Conservation (phyloP, 75 land plant genomes). For the Cryptomeria japonica region DNA sequence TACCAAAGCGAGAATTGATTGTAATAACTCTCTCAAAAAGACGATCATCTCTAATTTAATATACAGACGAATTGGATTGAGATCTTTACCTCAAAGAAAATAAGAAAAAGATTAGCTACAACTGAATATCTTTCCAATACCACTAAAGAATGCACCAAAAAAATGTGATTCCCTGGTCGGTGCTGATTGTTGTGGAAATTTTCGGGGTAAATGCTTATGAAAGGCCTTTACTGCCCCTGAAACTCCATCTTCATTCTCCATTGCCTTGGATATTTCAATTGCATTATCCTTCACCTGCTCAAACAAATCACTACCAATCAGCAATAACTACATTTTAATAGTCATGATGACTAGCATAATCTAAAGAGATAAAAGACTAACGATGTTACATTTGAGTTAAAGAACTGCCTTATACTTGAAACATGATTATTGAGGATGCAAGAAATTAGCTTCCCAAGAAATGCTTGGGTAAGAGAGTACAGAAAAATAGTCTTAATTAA, state of each 20-base stretch:
- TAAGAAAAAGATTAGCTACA: conserved; percentile 26
- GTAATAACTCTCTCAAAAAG: neutral
- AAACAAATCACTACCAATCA: conserved; percentile 1
- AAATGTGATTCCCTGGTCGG: conserved; percentile 22
- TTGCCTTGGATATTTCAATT: conserved; percentile 65
- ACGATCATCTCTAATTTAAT: neutral
- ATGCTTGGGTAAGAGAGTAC: neutral
- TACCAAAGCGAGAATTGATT: neutral
- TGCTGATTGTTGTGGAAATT: conserved; percentile 20
- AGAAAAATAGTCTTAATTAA: neutral
- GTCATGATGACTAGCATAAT: neutral
- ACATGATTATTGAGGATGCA: neutral
- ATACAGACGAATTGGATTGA: neutral
- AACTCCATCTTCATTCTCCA: conserved; percentile 92
- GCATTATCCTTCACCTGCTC: conserved; percentile 82
- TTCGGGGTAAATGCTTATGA: conserved; percentile 72
- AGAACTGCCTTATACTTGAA: neutral
- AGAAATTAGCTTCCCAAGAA: neutral
- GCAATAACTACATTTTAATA: conserved; percentile 1
- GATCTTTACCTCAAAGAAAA: neutral
- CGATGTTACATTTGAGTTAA: neutral
- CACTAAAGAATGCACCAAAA: conserved; percentile 18
- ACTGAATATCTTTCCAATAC: conserved; percentile 53
- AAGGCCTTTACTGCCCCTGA: conserved; percentile 93
- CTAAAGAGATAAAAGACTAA: neutral